Percentiles rank a stretch among this genome's conserved stretches.
phyloP scores from a whole-genome alignment of 1,284 basidiomycete genomes.

The Ustanciosporium gigantosporum region DNA sequence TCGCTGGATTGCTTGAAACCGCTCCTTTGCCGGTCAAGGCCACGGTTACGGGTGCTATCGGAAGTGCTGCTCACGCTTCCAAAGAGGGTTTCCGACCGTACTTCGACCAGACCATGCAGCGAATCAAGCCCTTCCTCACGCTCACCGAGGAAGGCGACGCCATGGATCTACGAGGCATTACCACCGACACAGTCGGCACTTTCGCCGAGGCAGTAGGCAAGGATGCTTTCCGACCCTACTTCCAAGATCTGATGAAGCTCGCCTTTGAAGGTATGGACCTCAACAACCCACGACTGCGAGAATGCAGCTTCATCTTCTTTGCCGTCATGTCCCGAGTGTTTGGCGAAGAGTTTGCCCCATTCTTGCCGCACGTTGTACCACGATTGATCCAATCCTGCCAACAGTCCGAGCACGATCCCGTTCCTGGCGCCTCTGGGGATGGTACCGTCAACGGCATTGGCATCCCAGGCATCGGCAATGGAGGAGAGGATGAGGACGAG shows the following conservation, averaged over 20 bases:
- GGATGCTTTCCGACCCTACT: slow-evolving; percentile 92
- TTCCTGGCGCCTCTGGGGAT: slow-evolving; percentile 57
- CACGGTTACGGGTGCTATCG: slow-evolving; percentile 96
- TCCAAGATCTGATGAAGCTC: slow-evolving; percentile 91
- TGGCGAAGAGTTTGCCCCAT: slow-evolving; percentile 87
- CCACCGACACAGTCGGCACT: slow-evolving; percentile 97
- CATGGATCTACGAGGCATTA: slow-evolving; percentile 88
- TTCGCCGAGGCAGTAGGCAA: slow-evolving; percentile 96
- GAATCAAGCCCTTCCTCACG: slow-evolving; percentile 81
- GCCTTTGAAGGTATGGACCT: slow-evolving; percentile 88
- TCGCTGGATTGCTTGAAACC: slow-evolving; percentile 82
- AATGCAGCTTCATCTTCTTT: slow-evolving; percentile 98
- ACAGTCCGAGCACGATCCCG: slow-evolving; percentile 68
- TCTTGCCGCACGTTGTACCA: slow-evolving; percentile 84
- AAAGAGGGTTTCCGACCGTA: slow-evolving; percentile 90
- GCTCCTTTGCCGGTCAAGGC: slow-evolving; percentile 86
- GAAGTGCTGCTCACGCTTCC: slow-evolving; percentile 96
- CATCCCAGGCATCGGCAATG: slow-evolving; percentile 69
- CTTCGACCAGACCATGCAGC: slow-evolving; percentile 89
- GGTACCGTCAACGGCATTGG: slow-evolving; percentile 65
- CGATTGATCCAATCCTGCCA: slow-evolving; percentile 81
- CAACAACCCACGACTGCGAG: slow-evolving; percentile 81
- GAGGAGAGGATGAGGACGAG: slow-evolving; percentile 69
- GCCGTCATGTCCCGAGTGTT: slow-evolving; percentile 97
- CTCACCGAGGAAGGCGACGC: slow-evolving; percentile 79